Base-by-base conservation (phyloP, 2,329 filamentous ascomycete species). In the Trichoderma endophyticum region DNA sequence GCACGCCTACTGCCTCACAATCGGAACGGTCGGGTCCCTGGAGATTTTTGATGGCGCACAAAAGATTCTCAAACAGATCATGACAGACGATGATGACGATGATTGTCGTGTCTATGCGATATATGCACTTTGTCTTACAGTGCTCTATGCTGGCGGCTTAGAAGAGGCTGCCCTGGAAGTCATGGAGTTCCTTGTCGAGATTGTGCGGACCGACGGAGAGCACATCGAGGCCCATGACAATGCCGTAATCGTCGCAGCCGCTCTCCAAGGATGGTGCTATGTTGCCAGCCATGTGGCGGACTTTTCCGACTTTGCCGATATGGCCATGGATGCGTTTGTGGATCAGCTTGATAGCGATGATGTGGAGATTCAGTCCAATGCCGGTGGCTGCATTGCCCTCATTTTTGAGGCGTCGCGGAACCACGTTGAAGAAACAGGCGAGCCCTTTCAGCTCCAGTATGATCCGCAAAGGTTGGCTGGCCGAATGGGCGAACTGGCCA, bases 321-420 rank as follows among this genome's bases (percentile, higher is more conserved):
- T 89, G 32, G 91, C 93, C 18, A 88, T 96, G 76, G 92, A 96
- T 68, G 90, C 91, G 2, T 94, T 97, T 76, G 90, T 93, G 56
- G 94, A 97, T 62, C 94, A 97, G 81, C 90, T 97, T 21, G 90
- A 95, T 73, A 94, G 92, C 79, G 86, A 86, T 36, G 90, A 94
- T 72, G 84, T 90, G 1, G 84, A 87, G 9, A 92, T 97, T 1
- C 93, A 96, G 77, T 89, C 93, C 60, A 89, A 91, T 4, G 92
- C 93, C 0, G 93, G 92, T 4, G 89, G 92, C 77, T 93, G 93
- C 79, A 94, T 97, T 72, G 94, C 94, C 0, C 84, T 97, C 11
- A 85, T 97, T 12, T 95, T 93, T 77, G 94, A 97, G 80, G 92
- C 92, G 73, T 84, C 84, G 3, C 84, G 86, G 39, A 81, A 82